These are phyloP conservation scores for Vitis amurensis DNA, from an alignment of 164 flowering plant species.

Conservation along the genomic window DNA sequence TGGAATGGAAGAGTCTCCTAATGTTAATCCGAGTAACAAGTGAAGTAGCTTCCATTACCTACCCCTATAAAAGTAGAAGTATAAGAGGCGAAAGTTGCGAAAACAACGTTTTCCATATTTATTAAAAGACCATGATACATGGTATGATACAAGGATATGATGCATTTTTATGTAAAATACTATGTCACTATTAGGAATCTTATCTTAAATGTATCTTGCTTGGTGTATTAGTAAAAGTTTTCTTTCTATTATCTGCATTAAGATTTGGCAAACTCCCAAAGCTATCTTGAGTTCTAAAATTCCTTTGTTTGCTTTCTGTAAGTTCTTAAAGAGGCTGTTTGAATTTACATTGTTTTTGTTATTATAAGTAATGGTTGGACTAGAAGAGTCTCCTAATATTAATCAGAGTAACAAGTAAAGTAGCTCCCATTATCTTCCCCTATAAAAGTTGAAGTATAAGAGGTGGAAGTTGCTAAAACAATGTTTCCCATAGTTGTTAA, in stretches of 20 bases:
- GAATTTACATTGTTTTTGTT: not conserved
- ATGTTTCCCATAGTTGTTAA: not conserved
- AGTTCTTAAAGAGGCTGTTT: not conserved
- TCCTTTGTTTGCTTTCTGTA: not conserved
- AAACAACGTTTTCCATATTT: not conserved
- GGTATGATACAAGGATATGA: too few relatives aligned
- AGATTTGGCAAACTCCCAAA: not conserved
- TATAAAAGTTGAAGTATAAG: not conserved
- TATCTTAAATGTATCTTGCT: too few relatives aligned
- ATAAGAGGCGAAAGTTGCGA: not conserved
- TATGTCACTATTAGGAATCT: too few relatives aligned
- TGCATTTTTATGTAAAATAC: too few relatives aligned
- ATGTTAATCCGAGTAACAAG: not conserved
- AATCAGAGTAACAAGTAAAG: not conserved
- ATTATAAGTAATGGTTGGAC: not conserved
- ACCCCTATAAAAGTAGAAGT: not conserved
- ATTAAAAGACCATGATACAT: too few relatives aligned
- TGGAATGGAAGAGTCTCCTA: not conserved
- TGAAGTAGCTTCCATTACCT: not conserved
- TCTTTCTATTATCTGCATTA: not conserved
- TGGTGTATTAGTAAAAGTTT: too few relatives aligned
- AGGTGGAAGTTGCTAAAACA: not conserved
- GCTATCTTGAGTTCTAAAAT: constrained; percentile 1
- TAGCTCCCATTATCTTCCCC: not conserved
- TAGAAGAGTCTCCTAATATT: not conserved